Conservation (phyloP, 2,329 filamentous ascomycete genomes). For the Atkinsonella texensis region DNA sequence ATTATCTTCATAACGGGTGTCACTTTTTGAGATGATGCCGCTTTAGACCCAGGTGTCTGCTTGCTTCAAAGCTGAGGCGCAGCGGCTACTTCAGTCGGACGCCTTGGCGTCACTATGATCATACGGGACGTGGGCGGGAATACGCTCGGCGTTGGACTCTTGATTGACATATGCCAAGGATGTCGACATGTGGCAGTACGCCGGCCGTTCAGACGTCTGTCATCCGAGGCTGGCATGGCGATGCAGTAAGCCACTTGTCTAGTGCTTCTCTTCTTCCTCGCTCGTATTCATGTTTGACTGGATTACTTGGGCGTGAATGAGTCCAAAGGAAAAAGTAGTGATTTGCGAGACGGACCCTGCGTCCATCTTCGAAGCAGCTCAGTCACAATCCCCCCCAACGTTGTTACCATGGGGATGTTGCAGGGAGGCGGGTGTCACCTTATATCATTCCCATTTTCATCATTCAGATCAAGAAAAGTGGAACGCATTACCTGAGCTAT, state of each 20-base stretch:
- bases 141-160: not conserved
- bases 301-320: not conserved
- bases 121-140: not conserved
- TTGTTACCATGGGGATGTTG: too few relatives aligned
- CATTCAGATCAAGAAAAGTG: not conserved
- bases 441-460: not conserved
- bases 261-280: not conserved
- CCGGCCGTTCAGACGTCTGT: not conserved
- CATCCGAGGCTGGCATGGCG: not conserved
- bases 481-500: not conserved
- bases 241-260: not conserved
- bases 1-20: not conserved
- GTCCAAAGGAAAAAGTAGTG: not conserved
- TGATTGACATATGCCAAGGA: not conserved
- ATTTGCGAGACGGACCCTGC: not conserved
- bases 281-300: too few relatives aligned
- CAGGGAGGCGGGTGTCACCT: not conserved
- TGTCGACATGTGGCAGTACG: not conserved
- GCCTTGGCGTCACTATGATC: not conserved
- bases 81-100: not conserved
- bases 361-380: not conserved
- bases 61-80: not conserved
- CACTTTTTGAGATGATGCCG: not conserved
- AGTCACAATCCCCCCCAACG: not conserved
- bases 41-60: conserved; percentile 5